Evolutionary conservation across 345 rosid species (phyloP).

Genomic region (Gossypioides kirkii): DNA sequence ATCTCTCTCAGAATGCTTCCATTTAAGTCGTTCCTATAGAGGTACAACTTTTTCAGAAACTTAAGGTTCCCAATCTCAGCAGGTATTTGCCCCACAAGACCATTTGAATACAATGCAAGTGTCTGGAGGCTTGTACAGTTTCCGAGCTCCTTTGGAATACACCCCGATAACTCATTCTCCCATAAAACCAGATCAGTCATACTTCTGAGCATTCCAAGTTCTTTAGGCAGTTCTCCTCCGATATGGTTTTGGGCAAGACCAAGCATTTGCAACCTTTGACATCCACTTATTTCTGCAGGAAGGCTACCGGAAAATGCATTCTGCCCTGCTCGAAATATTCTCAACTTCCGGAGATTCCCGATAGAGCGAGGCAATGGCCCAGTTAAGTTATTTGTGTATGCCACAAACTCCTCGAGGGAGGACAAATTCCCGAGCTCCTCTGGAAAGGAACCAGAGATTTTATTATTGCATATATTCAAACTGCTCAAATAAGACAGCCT

Average conservation of each 20-base stretch:
- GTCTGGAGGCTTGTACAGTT: constrained; percentile 54
- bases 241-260: constrained; percentile 80
- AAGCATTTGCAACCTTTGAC: constrained; percentile 54
- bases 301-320: constrained; percentile 68
- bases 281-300: constrained; percentile 67
- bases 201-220: constrained; percentile 57
- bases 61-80: constrained; percentile 64
- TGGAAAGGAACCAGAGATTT: constrained; percentile 67
- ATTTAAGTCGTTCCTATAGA: constrained; percentile 72
- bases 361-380: constrained; percentile 77
- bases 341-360: constrained; percentile 58
- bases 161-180: constrained; percentile 64
- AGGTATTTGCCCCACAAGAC: constrained; percentile 64
- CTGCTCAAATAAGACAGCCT: constrained; percentile 37
- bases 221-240: constrained; percentile 67
- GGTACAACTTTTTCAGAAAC: constrained; percentile 59
- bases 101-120: constrained; percentile 69
- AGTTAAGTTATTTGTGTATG: constrained; percentile 65
- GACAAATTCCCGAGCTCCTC: constrained; percentile 62
- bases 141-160: constrained; percentile 68
- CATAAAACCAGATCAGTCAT: constrained; percentile 63
- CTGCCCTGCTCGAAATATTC: constrained; percentile 63
- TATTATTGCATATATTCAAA: constrained; percentile 68
- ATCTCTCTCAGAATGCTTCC: constrained; percentile 81
- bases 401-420: constrained; percentile 62